Base-by-base conservation (phyloP, 1,284 basidiomycete species). In the Tilletia setariae region DNA sequence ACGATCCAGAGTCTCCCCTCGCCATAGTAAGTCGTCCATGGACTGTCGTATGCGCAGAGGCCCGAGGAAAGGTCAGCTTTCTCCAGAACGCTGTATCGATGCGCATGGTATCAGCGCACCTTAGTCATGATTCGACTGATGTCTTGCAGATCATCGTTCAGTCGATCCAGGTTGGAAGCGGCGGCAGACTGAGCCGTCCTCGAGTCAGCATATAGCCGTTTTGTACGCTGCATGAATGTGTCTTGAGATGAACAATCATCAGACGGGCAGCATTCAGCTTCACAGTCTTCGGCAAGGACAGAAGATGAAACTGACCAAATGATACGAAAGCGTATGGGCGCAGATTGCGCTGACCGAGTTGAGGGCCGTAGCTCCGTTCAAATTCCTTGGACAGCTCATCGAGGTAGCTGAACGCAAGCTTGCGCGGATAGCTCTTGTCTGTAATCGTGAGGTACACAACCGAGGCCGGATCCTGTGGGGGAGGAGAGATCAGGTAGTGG, bases 41-140 rank as follows among this genome's bases (percentile, higher is more conserved):
- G 98, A 61, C 56, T 61, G 30, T n/a, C n/a, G n/a, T n/a, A n/a
- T 15, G 35, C 11, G 35, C 35, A 40, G 35, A 40, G 35, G 35
- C 6, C 35, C 6, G 35, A 40, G 35, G 6, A 11, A 6, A 6
- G 35, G 35, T 40, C 35, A 40, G 35, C 35, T 11, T 40, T 4
- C 35, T 4, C 35, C 35, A 40, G 35, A 40, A 40, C 6, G 19
- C 19, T 49, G 4, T 6, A n/a, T 19, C 3, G 21, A 49, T n/a
- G n/a, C n/a, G 46, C 46, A 49, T 23, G 32, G 15, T 61, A 25
- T 2, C 15, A 35, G 28, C 56, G 19, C 56, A 61, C 98, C 86
- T 98, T 99, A n/a, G 95, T 98, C 96, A 98, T 98, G 84, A 99
- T 98, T 76, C 92, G 86, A 63, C 95, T 98, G 68, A 99, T 95